phyloP scores from a whole-genome alignment of 257 asterid species.

The Nicotiana attenuata region DNA sequence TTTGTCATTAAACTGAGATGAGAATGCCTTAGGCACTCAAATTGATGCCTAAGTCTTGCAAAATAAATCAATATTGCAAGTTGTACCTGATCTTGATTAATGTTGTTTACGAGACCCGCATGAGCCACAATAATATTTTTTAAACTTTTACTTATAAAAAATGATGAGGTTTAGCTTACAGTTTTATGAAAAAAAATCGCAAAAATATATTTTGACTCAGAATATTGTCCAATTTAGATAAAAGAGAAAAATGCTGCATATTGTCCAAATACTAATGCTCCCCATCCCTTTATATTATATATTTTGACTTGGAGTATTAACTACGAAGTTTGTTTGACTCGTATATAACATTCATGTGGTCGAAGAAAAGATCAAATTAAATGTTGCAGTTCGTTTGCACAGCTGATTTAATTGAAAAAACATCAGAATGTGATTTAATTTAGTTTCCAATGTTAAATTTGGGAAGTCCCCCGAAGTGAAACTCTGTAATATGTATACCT shows the following conservation, averaged over 20 bases:
- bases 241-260: not conserved
- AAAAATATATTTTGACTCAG: not conserved
- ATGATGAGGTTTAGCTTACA: not conserved
- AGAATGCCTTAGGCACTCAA: not conserved
- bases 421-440: not conserved
- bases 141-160: not conserved
- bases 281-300: not conserved
- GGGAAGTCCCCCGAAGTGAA: not conserved
- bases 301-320: not conserved
- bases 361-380: not conserved
- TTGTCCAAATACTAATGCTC: not conserved
- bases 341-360: conserved; percentile 7
- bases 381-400: not conserved
- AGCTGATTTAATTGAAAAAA: not conserved
- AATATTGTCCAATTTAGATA: not conserved
- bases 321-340: not conserved
- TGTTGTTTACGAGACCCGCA: not conserved
- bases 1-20: not conserved
- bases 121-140: not conserved
- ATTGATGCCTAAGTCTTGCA: not conserved
- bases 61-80: not conserved
- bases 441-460: not conserved
- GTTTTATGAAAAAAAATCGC: not conserved
- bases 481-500: not conserved
- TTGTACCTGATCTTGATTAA: not conserved